A percentile compares a stretch with the other conserved stretches of the same genome.
Conservation (phyloP, 2,329 filamentous ascomycete genomes). For the Xylariaceae sp. region DNA sequence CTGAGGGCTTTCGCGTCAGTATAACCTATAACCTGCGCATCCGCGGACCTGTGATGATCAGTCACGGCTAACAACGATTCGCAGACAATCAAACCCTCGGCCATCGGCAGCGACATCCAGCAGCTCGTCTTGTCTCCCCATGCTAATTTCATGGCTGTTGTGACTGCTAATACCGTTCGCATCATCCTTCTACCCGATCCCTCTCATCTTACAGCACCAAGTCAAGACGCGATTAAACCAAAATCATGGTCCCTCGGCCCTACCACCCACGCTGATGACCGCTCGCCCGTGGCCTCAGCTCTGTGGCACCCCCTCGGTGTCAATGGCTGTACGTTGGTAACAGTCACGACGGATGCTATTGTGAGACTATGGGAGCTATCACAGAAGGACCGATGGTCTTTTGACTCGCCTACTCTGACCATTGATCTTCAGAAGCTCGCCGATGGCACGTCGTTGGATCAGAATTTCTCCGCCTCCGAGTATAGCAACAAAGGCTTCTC, state of each 20-base stretch:
- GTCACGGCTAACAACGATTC: constrained; percentile 10
- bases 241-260: constrained; percentile 90
- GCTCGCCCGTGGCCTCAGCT: constrained; percentile 71
- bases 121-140: constrained; percentile 82
- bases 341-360: constrained; percentile 80
- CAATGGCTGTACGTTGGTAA: constrained; percentile 75
- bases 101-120: constrained; percentile 74
- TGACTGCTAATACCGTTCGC: constrained; percentile 83
- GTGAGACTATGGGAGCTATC: constrained; percentile 90
- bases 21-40: constrained; percentile 2
- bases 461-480: constrained; percentile 73
- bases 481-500: constrained; percentile 78
- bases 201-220: constrained; percentile 65
- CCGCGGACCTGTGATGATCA: background rate
- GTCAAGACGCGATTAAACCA: constrained; percentile 65
- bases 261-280: constrained; percentile 83
- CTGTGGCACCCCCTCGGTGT: constrained; percentile 92
- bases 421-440: constrained; percentile 86
- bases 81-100: constrained; percentile 69
- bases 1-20: constrained; percentile 44
- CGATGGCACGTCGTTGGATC: constrained; percentile 73
- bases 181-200: constrained; percentile 80
- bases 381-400: constrained; percentile 76
- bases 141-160: constrained; percentile 73
- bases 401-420: constrained; percentile 74